phyloP scores from a whole-genome alignment of 2,329 filamentous ascomycete species.

The Pleurostoma richardsiae region DNA sequence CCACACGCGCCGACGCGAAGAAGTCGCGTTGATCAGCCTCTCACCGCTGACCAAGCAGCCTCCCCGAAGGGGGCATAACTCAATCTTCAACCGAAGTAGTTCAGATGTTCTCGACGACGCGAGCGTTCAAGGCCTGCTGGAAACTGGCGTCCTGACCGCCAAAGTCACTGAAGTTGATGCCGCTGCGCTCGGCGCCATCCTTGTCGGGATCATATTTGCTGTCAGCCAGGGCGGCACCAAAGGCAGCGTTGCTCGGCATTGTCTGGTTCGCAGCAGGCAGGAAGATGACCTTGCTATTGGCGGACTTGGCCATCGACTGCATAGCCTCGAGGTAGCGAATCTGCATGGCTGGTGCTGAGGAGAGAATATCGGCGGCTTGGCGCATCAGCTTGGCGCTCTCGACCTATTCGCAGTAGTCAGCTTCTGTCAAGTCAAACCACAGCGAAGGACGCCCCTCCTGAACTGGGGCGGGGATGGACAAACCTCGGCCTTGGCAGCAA shows the following conservation, averaged over 20 bases:
- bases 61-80: slow-evolving; percentile 6
- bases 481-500: slow-evolving; percentile 86
- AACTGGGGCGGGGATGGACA: background rate
- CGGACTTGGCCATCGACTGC: slow-evolving; percentile 96
- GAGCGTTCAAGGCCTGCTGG: slow-evolving; percentile 75
- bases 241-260: slow-evolving; percentile 33
- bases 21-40: slow-evolving; percentile 8
- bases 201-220: slow-evolving; percentile 19
- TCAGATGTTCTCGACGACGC: slow-evolving; percentile 83
- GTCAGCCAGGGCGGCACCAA: slow-evolving; percentile 38
- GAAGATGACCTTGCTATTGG: slow-evolving; percentile 86
- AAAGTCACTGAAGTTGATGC: slow-evolving; percentile 37
- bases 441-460: background rate
- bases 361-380: slow-evolving; percentile 89
- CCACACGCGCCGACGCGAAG: background rate
- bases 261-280: slow-evolving; percentile 63
- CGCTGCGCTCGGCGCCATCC: slow-evolving; percentile 37
- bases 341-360: slow-evolving; percentile 92
- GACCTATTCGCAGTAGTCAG: slow-evolving; percentile 42
- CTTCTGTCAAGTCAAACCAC: background rate
- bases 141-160: slow-evolving; percentile 56
- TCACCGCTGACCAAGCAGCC: background rate
- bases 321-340: slow-evolving; percentile 97
- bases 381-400: slow-evolving; percentile 92
- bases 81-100: slow-evolving; percentile 3